These are phyloP conservation scores for Mycena venus DNA, from an alignment of 768 basidiomycete genomes.

Conservation along the genomic window DNA sequence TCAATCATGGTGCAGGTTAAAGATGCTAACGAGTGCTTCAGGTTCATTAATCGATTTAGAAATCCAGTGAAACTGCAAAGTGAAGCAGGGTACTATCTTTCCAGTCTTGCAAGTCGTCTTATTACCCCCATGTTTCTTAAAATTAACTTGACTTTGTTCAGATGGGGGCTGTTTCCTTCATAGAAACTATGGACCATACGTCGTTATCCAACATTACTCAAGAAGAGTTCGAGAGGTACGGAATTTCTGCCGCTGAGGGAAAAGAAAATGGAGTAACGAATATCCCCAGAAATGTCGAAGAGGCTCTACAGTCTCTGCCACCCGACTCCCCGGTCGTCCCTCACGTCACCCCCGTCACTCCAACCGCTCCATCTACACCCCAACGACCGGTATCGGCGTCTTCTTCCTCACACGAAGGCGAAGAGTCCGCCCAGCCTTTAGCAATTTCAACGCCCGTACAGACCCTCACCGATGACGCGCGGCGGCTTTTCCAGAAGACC, in stretches of 20 bases:
- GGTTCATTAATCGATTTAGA: constrained; percentile 96
- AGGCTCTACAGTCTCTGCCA: constrained; percentile 64
- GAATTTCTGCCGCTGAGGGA: not conserved
- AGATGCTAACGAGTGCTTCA: constrained; percentile 42
- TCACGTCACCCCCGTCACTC: constrained; percentile 27
- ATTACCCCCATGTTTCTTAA: not conserved
- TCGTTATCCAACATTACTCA: constrained; percentile 94
- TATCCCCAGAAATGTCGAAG: constrained; percentile 62
- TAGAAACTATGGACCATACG: constrained; percentile 98
- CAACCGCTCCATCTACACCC: constrained; percentile 51
- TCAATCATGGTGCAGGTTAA: not conserved
- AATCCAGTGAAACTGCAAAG: constrained; percentile 92
- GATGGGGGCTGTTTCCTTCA: constrained; percentile 98
- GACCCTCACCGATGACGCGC: constrained; percentile 78
- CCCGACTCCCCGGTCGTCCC: constrained; percentile 36
- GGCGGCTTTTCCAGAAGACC: constrained; percentile 87
- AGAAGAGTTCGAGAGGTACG: constrained; percentile 89
- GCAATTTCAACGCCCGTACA: constrained; percentile 71
- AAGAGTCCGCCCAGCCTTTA: constrained; percentile 90
- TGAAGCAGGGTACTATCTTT: constrained; percentile 97
- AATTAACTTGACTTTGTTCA: constrained; percentile 43
- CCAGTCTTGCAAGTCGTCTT: constrained; percentile 79
- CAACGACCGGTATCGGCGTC: constrained; percentile 45
- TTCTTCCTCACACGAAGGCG: constrained; percentile 74
- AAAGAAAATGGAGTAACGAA: not conserved